Percentiles rank a stretch among this genome's conserved stretches.
These are phyloP conservation scores for Leucosporidium yakuticum DNA, from an alignment of 768 basidiomycete genomes.

Conservation along the genomic window DNA sequence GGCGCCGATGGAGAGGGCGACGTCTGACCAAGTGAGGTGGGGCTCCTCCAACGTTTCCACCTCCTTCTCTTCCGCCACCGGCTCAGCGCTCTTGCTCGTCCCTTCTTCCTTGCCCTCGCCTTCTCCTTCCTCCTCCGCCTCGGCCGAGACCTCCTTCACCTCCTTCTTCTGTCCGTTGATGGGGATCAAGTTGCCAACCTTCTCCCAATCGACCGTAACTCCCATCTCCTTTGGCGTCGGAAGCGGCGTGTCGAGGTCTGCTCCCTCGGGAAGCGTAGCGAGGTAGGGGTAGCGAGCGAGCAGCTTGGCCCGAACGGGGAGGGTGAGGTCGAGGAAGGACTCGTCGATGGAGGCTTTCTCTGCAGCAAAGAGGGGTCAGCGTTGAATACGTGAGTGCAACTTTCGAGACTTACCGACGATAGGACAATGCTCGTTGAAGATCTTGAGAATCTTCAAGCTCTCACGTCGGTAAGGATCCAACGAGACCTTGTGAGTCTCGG, in stretches of 20 bases:
- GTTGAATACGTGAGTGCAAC: too few species aligned
- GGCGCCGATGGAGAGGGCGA: slow-evolving; percentile 80
- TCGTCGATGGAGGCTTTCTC: slow-evolving; percentile 98
- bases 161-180: slow-evolving; percentile 27
- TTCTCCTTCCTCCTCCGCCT: slow-evolving; percentile 20
- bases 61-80: slow-evolving; percentile 41
- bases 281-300: slow-evolving; percentile 73
- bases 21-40: slow-evolving; percentile 74
- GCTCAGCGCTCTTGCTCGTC: too few species aligned
- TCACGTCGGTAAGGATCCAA: slow-evolving; percentile 89
- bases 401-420: slow-evolving; percentile 27
- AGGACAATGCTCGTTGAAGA: slow-evolving; percentile 68
- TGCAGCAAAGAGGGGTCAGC: slow-evolving; percentile 40
- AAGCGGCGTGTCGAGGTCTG: slow-evolving; percentile 66
- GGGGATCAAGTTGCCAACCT: slow-evolving; percentile 60
- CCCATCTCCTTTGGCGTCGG: slow-evolving; percentile 58
- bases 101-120: too few species aligned
- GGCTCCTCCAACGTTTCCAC: slow-evolving; percentile 12
- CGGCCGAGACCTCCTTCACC: slow-evolving; percentile 9
- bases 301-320: slow-evolving; percentile 67
- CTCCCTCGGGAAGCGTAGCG: slow-evolving; percentile 51
- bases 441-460: slow-evolving; percentile 72
- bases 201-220: slow-evolving; percentile 53
- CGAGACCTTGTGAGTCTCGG: slow-evolving; percentile 90
- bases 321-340: slow-evolving; percentile 86